Evolutionary conservation across 441 rosid species (phyloP), one percentile per base, ranked within the genome.

Genomic region (Metrosideros polymorpha): DNA sequence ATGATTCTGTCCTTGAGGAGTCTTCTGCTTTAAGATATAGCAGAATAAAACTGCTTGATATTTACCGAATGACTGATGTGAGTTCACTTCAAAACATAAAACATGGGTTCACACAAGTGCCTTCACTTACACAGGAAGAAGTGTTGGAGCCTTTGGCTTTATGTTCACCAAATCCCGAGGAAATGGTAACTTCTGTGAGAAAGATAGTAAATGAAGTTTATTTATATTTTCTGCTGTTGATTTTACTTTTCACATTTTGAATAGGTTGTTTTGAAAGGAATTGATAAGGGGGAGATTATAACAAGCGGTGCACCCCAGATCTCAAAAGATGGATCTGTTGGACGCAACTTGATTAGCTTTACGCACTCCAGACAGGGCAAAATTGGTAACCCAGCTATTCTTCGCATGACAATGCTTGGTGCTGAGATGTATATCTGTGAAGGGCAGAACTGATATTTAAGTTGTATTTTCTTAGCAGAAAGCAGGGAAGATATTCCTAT

Each of bases 241-340:
- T 66, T 87, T 87, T 53, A 85, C 88, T 87, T 83, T 86, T 87
- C 51, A 12, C 83, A 88, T 84, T 85, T 83, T 85, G 86, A 85
- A 51, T 86, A 97, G 99, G 93, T 82, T 90, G 89, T 95, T 89
- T 87, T 98, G 91, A 93, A 93, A 85, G 99, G 93, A 87, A 97
- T 98, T 92, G 98, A 93, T 90, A 93, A 93, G 90, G 99, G 99
- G 75, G 98, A 94, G 47, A 90, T 95, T 51, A 92, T 96, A 82
- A 94, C 98, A 86, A 97, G 99, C 55, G 97, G 98, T 82, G 98
- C 98, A 61, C 95, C 98, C 55, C 99, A 93, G 91, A 88, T 90
- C 47, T 88, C 96, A 35, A 98, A 97, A 92, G 99, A 97, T 89
- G 98, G 95, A 85, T 87, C 94, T 76, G 66, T 76, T 50, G 98